Evolutionary conservation across 768 basidiomycete species (phyloP).

Genomic region (Coprinopsis cinerea): DNA sequence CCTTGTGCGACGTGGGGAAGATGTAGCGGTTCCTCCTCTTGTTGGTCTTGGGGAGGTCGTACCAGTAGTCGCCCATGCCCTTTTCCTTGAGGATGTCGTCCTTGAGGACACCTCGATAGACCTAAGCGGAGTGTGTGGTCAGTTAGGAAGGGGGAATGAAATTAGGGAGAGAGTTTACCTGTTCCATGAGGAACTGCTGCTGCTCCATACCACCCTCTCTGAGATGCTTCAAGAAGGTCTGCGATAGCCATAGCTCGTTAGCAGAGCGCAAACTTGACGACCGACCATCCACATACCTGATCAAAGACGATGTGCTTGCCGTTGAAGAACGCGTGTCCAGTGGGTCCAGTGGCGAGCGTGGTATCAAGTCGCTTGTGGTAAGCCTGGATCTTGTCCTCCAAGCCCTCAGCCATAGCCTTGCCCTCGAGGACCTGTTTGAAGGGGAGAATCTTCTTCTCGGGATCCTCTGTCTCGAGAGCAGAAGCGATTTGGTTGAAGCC

Average conservation of each 20-base stretch:
- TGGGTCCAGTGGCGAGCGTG: slow-evolving; percentile 26
- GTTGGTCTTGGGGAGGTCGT: slow-evolving; percentile 74
- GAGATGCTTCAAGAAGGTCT: slow-evolving; percentile 64
- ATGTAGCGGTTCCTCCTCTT: slow-evolving; percentile 74
- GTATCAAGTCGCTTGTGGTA: slow-evolving; percentile 60
- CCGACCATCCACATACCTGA: slow-evolving; percentile 61
- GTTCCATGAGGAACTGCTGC: slow-evolving; percentile 65
- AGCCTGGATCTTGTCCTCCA: slow-evolving; percentile 36
- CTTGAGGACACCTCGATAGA: slow-evolving; percentile 52
- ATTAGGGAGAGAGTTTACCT: slow-evolving; percentile 35
- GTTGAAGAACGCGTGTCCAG: slow-evolving; percentile 71
- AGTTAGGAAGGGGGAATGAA: background rate
- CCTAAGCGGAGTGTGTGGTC: slow-evolving; percentile 27
- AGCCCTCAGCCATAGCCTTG: slow-evolving; percentile 25
- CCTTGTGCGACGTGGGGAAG: slow-evolving; percentile 44
- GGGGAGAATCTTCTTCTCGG: slow-evolving; percentile 17
- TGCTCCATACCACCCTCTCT: slow-evolving; percentile 56
- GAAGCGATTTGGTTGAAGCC: slow-evolving; percentile 33
- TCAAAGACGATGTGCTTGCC: slow-evolving; percentile 71
- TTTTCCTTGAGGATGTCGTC: slow-evolving; percentile 38
- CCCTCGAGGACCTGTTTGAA: slow-evolving; percentile 19
- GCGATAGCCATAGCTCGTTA: too few species aligned
- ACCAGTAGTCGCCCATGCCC: slow-evolving; percentile 71
- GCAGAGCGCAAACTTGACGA: too few species aligned
- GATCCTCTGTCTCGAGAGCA: slow-evolving; percentile 22